A percentile compares a stretch with the other conserved stretches of the same genome.
These are phyloP conservation scores for Populus simonii DNA, from an alignment of 345 rosid species.

Conservation along the genomic window DNA sequence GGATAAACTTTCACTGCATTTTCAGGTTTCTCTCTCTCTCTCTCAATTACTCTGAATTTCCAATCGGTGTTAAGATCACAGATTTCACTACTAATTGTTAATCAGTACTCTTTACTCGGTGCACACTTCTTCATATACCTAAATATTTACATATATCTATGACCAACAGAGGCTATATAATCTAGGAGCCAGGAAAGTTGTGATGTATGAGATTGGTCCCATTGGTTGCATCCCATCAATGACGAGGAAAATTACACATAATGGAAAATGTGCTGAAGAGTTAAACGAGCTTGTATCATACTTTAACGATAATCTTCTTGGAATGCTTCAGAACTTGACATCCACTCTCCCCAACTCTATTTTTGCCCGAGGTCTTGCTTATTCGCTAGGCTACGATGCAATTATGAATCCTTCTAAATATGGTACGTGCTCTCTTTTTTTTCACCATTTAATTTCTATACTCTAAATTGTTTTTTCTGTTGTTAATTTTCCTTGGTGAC, in stretches of 20 bases:
- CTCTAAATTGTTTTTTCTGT: not conserved
- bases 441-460: not conserved
- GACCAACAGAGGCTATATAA: constrained; percentile 27
- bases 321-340: constrained; percentile 29
- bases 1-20: constrained; percentile 18
- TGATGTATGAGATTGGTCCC: constrained; percentile 44
- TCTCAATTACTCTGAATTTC: too few relatives aligned
- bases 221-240: constrained; percentile 46
- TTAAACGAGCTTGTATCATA: constrained; percentile 21
- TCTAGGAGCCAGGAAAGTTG: constrained; percentile 41
- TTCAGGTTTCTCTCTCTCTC: constrained; percentile 25
- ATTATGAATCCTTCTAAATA: constrained; percentile 36
- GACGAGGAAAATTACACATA: constrained; percentile 17
- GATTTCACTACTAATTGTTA: too few relatives aligned
- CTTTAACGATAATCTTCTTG: constrained; percentile 32
- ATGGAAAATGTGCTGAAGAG: constrained; percentile 33
- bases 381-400: constrained; percentile 32
- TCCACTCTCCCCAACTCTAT: constrained; percentile 22
- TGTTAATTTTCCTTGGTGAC: not conserved
- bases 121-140: not conserved
- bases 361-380: constrained; percentile 25
- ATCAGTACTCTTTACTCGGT: too few relatives aligned
- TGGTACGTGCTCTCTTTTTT: constrained; percentile 10
- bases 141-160: not conserved
- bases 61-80: too few relatives aligned